Base-by-base conservation (phyloP, 257 asterid species). In the Rehmannia glutinosa region DNA sequence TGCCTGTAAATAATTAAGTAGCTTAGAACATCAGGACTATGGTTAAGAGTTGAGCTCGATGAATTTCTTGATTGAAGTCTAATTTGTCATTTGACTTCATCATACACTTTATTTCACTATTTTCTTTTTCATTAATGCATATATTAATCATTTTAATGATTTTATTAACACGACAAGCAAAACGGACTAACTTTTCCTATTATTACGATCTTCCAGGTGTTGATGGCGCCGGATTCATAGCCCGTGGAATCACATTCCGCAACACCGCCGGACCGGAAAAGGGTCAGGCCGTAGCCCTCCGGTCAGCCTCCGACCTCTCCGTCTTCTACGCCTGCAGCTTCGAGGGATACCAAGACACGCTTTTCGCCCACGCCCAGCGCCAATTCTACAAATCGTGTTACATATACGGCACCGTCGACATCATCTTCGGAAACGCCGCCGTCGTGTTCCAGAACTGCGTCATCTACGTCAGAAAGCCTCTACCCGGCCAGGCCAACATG, bases 331-430 rank as follows among this genome's bases (percentile, higher is more conserved):
- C 63, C 0, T 91, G 97, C 56, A 82, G 86, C 43, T 83, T 91
- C 60, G 96, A 88, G 49, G 96, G 97, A 0, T 90, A 90, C 77
- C 97, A 90, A 77, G 97, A 91, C 84, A 91, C 97, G 0, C 84
- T 91, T 11, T 91, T 86, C 69, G 85, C 77, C 21, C 97, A 84
- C 5, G 71, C 97, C 6, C 96, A 91, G 25, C 93, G 97, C 28
- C 97, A 91, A 8, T 82, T 91, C 72, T n/a, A n/a, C n/a, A n/a
- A n/a, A n/a, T n/a, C n/a, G n/a, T n/a, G n/a, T n/a, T n/a, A n/a
- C n/a, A n/a, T 91, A n/a, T n/a, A n/a, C n/a, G 5, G 96, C 28
- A 92, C 97, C 17, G 71, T 92, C 8, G 97, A 92, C 60, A 83
- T 92, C 80, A 89, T 92, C 1, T 92, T 92, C 19, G 98, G 98